phyloP scores from a whole-genome alignment of 2,329 filamentous ascomycete genomes.

The Pleoardoris graminearum region DNA sequence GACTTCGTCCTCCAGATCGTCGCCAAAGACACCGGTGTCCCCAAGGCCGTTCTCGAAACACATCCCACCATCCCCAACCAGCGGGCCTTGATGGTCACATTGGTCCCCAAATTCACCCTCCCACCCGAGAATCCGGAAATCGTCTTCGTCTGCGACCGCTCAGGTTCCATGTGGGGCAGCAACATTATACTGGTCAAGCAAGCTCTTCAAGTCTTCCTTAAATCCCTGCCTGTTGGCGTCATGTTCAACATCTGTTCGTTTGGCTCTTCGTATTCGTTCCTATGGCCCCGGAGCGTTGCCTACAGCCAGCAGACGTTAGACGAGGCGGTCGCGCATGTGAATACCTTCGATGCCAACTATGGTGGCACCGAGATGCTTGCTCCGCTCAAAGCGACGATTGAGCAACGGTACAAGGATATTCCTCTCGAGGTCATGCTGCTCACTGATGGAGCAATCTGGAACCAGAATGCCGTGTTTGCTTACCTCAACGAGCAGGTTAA shows the following conservation, averaged over 20 bases:
- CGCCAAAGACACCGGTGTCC: conserved; percentile 62
- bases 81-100: conserved; percentile 69
- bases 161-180: conserved; percentile 62
- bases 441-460: conserved; percentile 60
- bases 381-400: conserved; percentile 53
- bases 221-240: conserved; percentile 64
- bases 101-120: conserved; percentile 71
- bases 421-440: conserved; percentile 59
- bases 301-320: conserved; percentile 53
- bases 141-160: conserved; percentile 73
- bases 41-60: conserved; percentile 66
- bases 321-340: conserved; percentile 50
- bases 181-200: conserved; percentile 59
- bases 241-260: conserved; percentile 75
- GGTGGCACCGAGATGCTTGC: conserved; percentile 59
- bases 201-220: conserved; percentile 66
- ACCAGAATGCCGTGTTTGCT: conserved; percentile 53
- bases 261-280: conserved; percentile 52
- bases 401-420: conserved; percentile 51
- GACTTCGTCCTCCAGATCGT: conserved; percentile 71
- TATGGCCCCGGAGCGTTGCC: conserved; percentile 54
- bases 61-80: conserved; percentile 65
- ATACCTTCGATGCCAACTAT: conserved; percentile 51
- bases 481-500: conserved; percentile 52
- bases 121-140: conserved; percentile 63